phyloP scores from a whole-genome alignment of 768 basidiomycete species.

The Boletus reticulatus region DNA sequence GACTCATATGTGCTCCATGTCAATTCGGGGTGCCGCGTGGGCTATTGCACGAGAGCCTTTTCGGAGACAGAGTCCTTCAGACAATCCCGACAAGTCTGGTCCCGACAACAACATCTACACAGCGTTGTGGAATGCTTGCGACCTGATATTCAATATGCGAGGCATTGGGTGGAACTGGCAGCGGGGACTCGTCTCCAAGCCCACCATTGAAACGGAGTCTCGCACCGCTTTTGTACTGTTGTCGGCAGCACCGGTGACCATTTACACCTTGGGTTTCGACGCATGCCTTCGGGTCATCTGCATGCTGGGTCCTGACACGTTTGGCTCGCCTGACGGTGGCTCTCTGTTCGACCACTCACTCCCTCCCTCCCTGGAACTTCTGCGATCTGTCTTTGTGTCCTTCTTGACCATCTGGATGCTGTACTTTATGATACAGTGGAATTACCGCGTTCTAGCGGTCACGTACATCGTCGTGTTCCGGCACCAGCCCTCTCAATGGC shows the following conservation, averaged over 20 bases:
- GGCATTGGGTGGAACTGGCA: conserved; percentile 31
- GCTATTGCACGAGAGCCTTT: conserved; percentile 14
- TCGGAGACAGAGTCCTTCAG: neutral
- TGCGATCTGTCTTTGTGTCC: conserved; percentile 42
- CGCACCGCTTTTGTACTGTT: conserved; percentile 12
- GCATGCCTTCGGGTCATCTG: conserved; percentile 10
- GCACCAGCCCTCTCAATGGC: conserved; percentile 55
- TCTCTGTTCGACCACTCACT: conserved; percentile 37
- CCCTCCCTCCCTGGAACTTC: conserved; percentile 29
- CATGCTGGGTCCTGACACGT: conserved; percentile 37
- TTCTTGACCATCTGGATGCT: conserved; percentile 34
- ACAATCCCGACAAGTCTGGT: neutral
- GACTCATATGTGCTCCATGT: conserved; percentile 13
- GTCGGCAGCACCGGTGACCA: conserved; percentile 4
- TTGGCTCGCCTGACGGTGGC: conserved; percentile 34
- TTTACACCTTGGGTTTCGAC: conserved; percentile 9
- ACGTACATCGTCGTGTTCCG: conserved; percentile 44
- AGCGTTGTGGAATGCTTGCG: conserved; percentile 26
- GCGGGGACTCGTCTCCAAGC: conserved; percentile 12
- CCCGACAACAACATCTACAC: conserved; percentile 1
- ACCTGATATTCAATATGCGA: conserved; percentile 18
- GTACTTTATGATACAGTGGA: conserved; percentile 43
- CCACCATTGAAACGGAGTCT: conserved; percentile 13
- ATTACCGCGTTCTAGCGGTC: conserved; percentile 42
- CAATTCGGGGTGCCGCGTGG: conserved; percentile 19